Conservation (phyloP, 1,284 basidiomycete genomes). For the Tremellales sp. region DNA sequence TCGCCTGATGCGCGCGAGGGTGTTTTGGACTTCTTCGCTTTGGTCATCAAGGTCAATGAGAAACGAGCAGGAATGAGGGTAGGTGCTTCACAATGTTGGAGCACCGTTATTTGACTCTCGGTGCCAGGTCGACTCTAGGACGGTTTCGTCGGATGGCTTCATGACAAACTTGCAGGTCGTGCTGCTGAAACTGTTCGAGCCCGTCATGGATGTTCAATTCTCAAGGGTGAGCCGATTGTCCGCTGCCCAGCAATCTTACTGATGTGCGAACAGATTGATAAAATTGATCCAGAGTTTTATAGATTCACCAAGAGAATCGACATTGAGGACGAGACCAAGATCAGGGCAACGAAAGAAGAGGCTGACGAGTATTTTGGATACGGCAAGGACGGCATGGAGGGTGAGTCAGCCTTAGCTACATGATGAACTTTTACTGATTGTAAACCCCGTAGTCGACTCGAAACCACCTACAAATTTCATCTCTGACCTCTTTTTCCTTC, state of each 20-base stretch:
- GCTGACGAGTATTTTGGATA: constrained; percentile 65
- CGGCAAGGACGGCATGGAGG: constrained; percentile 47
- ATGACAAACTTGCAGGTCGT: constrained; percentile 86
- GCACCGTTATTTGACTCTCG: not conserved
- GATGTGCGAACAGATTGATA: constrained; percentile 64
- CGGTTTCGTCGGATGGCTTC: constrained; percentile 87
- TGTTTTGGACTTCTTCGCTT: constrained; percentile 78
- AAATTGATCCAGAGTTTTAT: constrained; percentile 82
- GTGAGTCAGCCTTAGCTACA: constrained; percentile 2
- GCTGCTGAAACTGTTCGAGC: constrained; percentile 84
- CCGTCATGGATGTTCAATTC: constrained; percentile 90
- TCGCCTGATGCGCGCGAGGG: constrained; percentile 74
- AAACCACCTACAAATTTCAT: constrained; percentile 75
- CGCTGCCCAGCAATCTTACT: not conserved
- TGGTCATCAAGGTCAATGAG: constrained; percentile 69
- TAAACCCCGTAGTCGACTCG: constrained; percentile 14
- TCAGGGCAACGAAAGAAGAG: constrained; percentile 80
- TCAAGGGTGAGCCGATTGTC: constrained; percentile 62
- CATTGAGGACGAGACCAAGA: constrained; percentile 80
- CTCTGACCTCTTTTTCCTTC: constrained; percentile 88
- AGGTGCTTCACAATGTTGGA: constrained; percentile 17
- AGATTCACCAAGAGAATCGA: constrained; percentile 67
- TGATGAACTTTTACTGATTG: not conserved
- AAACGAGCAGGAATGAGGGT: constrained; percentile 87
- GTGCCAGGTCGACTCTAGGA: constrained; percentile 68